Base-by-base conservation (phyloP, 306 rosid genomes). In the Quercus variabilis region DNA sequence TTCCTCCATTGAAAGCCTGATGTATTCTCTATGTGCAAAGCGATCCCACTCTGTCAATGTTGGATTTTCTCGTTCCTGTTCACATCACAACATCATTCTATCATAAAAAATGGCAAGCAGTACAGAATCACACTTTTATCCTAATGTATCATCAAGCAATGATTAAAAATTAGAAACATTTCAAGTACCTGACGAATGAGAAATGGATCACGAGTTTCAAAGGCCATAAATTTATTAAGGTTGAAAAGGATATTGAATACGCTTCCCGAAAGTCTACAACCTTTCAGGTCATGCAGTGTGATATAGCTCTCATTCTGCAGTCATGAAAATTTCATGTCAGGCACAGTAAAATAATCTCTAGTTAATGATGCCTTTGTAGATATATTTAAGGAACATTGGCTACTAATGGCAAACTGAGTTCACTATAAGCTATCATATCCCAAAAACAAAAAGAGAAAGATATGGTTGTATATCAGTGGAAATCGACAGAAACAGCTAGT, bases 11-110 rank as follows among this genome's bases (percentile, higher is more conserved):
- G 99, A 96, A 84, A 96, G 99, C 82, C 99, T 91, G 68, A 93
- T 96, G 86, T 96, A 96, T 87, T 96, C 99, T 86, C 99, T 91
- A 84, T 96, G 99, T 13, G 99, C 99, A 87, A 93, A 96, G 70
- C 99, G 99, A 78, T 96, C 99, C 99, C 99, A 96, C 76, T 96
- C 99, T 49, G 99, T 96, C 96, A 93, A 86, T 43, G 98, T 91
- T 78, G 99, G 99, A 88, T 96, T 96, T 86, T 96, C 99, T 18
- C 99, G 99, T 83, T 96, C 97, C 99, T 96, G 91, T 86, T 82
- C 85, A 86, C 69, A 79, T 41, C 76, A 76, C 70, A 72, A 68
- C 68, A 71, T 41, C 31, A 59, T 73, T 78, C 69, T 75, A 68
- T 89, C 77, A 76, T 67, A 74, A 79, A 76, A 52, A 80, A 77